Evolutionary conservation across 2,329 filamentous ascomycete genomes (phyloP), one percentile per base, ranked within the genome.

Genomic region (Monosporascus sp.): DNA sequence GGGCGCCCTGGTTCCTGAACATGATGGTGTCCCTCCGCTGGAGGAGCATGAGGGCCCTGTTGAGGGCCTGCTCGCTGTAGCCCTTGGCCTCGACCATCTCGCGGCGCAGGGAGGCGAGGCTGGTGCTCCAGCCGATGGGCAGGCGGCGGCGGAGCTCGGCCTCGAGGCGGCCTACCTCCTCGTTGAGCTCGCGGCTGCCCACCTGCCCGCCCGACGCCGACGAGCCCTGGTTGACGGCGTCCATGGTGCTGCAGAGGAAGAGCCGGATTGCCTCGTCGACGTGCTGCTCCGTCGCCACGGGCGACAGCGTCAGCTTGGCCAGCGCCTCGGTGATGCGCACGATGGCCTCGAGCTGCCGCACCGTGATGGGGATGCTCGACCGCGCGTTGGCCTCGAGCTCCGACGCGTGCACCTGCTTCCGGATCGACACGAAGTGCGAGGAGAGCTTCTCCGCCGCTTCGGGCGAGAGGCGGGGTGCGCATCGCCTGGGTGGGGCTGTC

Each of bases 211-310:
- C 31, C 9, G 31, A 34, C 11, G 31, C 31, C 31, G 31, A 34
- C 61, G 88, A 87, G 56, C 92, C 93, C 65, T 96, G 91, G 55
- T 90, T 93, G 53, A 97, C 91, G 7, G 94, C 94, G 66, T 99
- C 93, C 94, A 99, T 97, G 53, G 94, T 99, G 3, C 87, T 92
- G 60, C 92, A 94, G 31, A 99, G 77, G 85, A 99, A 99, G 17
- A 99, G 82, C 0, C 94, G 87, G 64, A 99, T 99, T 2, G 94
- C 94, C 75, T 99, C 94, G 66, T 99, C 93, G 50, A 99, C 94
- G 66, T 99, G 94, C 47, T 84, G 80, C 71, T 97, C 93, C 0
- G 88, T 92, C 2, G 93, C 94, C 43, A 97, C 80, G 3, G 92
- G 87, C 0, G 88, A 90, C 8, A 99, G 82, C 0, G 88, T 86